Evolutionary conservation across 139 green algal species (phyloP), one percentile per base, ranked within the genome.

Genomic region (Closterium sp.): DNA sequence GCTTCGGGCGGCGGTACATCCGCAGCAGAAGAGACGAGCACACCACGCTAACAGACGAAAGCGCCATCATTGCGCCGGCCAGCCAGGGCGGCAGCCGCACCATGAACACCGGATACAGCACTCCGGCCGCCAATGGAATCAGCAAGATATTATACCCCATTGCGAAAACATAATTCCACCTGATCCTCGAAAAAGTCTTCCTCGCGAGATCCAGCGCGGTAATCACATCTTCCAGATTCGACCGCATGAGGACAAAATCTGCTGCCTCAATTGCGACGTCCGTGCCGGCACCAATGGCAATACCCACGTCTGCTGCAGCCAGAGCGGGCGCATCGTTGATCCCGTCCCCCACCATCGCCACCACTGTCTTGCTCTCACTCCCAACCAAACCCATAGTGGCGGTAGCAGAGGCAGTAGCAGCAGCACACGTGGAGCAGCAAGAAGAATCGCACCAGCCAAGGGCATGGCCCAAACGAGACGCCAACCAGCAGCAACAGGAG

Each of bases 341-440:
- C 62, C 98, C 98, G 92, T 99, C 98, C 5, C 98, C 98, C 62
- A 99, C 97, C 97, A 99, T 99, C 4, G 97, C 98, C 85, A 99
- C 98, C 10, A 94, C 22, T 19, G 90, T 50, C 85, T 31, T 17
- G 28, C 86, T 28, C 85, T 31, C 85, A 17, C 22, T 87, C 85
- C 85, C 85, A 30, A 27, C 5, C 17, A 79, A 79, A 24, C 62
- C 62, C 17, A 28, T 22, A 88, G 62, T 0, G 19, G 62, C 17
- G 10, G 62, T 13, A 79, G 38, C 38, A 50, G 38, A 50, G 38
- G 38, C 11, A 19, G 30, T 22, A 88, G 62, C 62, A 79, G 62
- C 62, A 4, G 62, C 62, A 79, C 62, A 79, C 11, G 62, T 24
- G 62, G 62, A 79, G 62, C 62, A 79, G 62, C 17, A 27, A 13